A percentile compares a stretch with the other conserved stretches of the same genome.
phyloP scores from a whole-genome alignment of 2,329 filamentous ascomycete species.

The Ilyonectria sp. region DNA sequence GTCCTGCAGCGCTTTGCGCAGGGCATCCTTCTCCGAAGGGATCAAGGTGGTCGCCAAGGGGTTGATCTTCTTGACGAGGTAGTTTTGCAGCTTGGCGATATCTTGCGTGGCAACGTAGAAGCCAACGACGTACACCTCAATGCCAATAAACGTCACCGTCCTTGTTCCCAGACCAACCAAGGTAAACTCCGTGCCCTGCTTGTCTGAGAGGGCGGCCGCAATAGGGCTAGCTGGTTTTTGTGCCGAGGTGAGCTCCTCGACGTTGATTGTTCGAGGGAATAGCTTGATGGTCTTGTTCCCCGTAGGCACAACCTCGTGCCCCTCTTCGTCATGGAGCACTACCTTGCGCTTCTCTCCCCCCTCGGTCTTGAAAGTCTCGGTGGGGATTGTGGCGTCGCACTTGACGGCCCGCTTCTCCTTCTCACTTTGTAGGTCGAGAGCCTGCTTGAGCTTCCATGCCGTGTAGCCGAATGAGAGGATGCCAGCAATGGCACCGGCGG shows the following conservation, averaged over 20 bases:
- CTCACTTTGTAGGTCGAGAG: slow-evolving; percentile 52
- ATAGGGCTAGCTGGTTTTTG: slow-evolving; percentile 51
- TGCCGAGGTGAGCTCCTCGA: slow-evolving; percentile 62
- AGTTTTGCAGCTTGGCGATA: slow-evolving; percentile 83
- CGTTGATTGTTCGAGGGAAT: slow-evolving; percentile 81
- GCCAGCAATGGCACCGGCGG: slow-evolving; percentile 65
- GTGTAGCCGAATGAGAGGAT: slow-evolving; percentile 67
- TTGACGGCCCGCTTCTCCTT: slow-evolving; percentile 60
- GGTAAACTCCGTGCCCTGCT: slow-evolving; percentile 80
- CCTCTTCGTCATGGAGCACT: slow-evolving; percentile 77
- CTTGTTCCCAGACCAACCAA: slow-evolving; percentile 90
- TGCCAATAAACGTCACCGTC: slow-evolving; percentile 88
- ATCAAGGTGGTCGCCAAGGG: slow-evolving; percentile 87
- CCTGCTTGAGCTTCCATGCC: slow-evolving; percentile 65
- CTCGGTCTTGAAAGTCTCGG: slow-evolving; percentile 64
- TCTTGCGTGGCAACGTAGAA: slow-evolving; percentile 91
- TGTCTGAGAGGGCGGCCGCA: slow-evolving; percentile 55
- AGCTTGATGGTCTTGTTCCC: slow-evolving; percentile 84
- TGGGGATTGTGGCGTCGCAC: slow-evolving; percentile 56
- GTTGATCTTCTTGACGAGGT: slow-evolving; percentile 83
- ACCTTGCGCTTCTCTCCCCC: slow-evolving; percentile 68
- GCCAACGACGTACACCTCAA: slow-evolving; percentile 96
- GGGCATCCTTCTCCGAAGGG: slow-evolving; percentile 81
- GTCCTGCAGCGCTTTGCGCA: slow-evolving; percentile 80
- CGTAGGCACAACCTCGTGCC: slow-evolving; percentile 83